A percentile compares a stretch with the other conserved stretches of the same genome.
Conservation (phyloP, 306 rosid species). For the Trifolium repens region DNA sequence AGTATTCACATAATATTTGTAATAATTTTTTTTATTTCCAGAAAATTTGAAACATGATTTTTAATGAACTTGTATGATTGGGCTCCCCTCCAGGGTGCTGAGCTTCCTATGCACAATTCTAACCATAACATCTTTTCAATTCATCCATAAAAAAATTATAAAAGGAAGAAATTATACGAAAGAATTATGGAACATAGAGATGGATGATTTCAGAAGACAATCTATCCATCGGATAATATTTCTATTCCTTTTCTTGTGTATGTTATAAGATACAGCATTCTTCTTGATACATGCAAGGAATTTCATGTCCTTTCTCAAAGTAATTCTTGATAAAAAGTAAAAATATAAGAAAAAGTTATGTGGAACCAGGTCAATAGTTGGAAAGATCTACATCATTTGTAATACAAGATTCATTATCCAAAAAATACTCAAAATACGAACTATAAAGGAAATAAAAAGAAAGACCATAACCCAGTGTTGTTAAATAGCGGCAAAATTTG, state of each 20-base stretch:
- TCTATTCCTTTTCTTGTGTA: background rate
- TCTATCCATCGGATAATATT: conserved; percentile 24
- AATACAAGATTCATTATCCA: conserved; percentile 7
- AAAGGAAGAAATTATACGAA: conserved; percentile 11
- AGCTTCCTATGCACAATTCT: conserved; percentile 22
- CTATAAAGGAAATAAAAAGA: conserved; percentile 17
- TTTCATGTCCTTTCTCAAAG: background rate
- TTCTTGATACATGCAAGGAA: conserved; percentile 18
- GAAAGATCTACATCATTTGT: conserved; percentile 4
- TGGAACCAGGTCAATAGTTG: conserved; percentile 19
- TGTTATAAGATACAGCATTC: conserved; percentile 22
- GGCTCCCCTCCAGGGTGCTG: conserved; percentile 17
- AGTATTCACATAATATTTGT: background rate
- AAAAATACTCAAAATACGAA: conserved; percentile 17
- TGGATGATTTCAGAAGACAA: conserved; percentile 26
- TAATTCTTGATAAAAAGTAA: conserved; percentile 3
- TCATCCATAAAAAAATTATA: background rate
- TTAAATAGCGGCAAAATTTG: background rate
- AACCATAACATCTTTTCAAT: conserved; percentile 7
- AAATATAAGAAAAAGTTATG: conserved; percentile 18
- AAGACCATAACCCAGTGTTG: background rate
- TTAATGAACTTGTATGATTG: conserved; percentile 21
- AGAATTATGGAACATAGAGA: conserved; percentile 20
- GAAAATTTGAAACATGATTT: conserved; percentile 17
- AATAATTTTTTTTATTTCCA: background rate